phyloP scores from a whole-genome alignment of 2,329 filamentous ascomycete species.

The Cladobotryum mycophilum region DNA sequence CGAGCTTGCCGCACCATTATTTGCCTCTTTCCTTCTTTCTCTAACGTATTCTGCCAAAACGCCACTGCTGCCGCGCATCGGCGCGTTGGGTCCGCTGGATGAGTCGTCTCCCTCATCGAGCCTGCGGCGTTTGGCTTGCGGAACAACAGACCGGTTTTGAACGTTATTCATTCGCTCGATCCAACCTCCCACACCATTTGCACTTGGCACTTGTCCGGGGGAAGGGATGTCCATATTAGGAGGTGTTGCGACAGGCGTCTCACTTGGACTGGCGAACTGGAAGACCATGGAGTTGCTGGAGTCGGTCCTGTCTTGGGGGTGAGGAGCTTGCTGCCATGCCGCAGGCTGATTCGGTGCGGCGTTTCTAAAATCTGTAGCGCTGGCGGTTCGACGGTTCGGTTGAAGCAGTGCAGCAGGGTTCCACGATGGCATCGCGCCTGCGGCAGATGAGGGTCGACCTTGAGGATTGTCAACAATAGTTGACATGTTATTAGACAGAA shows the following conservation, averaged over 20 bases:
- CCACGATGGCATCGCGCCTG: slow-evolving; percentile 30
- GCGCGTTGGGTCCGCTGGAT: slow-evolving; percentile 30
- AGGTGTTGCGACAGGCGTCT: slow-evolving; percentile 16
- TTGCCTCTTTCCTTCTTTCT: slow-evolving; percentile 46
- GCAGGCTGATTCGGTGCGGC: slow-evolving; percentile 20
- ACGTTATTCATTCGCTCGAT: slow-evolving; percentile 74
- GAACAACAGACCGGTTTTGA: slow-evolving; percentile 52
- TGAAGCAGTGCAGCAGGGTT: slow-evolving; percentile 36
- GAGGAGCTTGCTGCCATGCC: slow-evolving; percentile 14
- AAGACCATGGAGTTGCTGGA: slow-evolving; percentile 33
- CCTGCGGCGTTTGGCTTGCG: slow-evolving; percentile 62
- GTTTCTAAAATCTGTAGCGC: slow-evolving; percentile 21
- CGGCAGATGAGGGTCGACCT: slow-evolving; percentile 24
- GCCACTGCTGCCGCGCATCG: slow-evolving; percentile 40
- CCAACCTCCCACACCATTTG: slow-evolving; percentile 49
- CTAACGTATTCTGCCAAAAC: slow-evolving; percentile 62
- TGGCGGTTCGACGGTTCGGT: slow-evolving; percentile 27
- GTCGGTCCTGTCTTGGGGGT: slow-evolving; percentile 18
- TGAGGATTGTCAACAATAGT: slow-evolving; percentile 10
- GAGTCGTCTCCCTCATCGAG: slow-evolving; percentile 39
- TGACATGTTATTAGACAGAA: no score
- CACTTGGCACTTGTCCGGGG: slow-evolving; percentile 17
- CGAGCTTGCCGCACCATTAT: slow-evolving; percentile 16
- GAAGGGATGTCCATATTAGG: slow-evolving; percentile 20
- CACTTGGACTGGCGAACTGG: slow-evolving; percentile 35